Evolutionary conservation across 495 filamentous ascomycete genomes (phyloP).

Genomic region (Wilcoxina mikolae): DNA sequence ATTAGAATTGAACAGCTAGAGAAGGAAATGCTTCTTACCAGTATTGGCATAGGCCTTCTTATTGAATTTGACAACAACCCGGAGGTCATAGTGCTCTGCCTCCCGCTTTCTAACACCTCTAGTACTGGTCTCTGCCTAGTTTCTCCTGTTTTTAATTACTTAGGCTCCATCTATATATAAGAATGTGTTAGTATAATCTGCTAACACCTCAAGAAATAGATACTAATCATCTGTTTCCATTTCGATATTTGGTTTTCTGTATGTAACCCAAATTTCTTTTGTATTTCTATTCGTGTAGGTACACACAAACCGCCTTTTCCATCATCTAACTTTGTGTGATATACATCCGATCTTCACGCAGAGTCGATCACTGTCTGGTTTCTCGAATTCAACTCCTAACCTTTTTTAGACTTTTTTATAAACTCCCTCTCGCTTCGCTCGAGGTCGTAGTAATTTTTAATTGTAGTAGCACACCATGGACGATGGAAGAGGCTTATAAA

Average conservation of each 20-base stretch:
- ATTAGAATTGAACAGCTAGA: too few species aligned
- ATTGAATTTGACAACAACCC: slow-evolving; percentile 2
- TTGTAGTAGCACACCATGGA: too few species aligned
- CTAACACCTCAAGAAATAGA: not conserved
- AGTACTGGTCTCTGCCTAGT: not conserved
- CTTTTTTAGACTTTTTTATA: too few species aligned
- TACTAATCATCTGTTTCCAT: not conserved
- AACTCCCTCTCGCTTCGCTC: too few species aligned
- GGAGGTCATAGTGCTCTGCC: not conserved
- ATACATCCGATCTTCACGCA: too few species aligned
- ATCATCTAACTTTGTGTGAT: not conserved
- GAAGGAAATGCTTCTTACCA: not conserved
- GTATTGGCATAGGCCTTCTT: slow-evolving; percentile 3
- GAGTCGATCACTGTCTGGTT: too few species aligned
- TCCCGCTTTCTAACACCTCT: not conserved
- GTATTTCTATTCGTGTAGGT: not conserved
- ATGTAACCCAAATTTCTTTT: not conserved
- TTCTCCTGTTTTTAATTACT: not conserved
- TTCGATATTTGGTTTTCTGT: not conserved
- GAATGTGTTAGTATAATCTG: not conserved
- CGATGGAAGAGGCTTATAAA: too few species aligned
- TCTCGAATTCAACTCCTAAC: too few species aligned
- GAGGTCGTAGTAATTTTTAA: too few species aligned
- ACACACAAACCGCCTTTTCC: not conserved
- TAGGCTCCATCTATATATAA: not conserved